Conservation (phyloP, 768 basidiomycete genomes). For the Saitozyma podzolica region DNA sequence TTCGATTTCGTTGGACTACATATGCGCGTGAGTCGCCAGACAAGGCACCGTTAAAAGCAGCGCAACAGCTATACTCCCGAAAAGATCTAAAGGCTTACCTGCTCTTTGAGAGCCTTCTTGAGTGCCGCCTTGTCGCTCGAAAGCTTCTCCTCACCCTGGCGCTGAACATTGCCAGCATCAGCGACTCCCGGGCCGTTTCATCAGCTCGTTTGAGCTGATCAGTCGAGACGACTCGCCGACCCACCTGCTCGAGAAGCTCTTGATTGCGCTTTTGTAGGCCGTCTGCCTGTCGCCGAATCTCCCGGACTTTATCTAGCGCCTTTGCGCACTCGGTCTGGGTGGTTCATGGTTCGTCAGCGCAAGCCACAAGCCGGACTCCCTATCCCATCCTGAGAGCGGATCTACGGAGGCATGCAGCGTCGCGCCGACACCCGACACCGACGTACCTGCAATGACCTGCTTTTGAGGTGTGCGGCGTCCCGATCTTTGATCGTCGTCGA, state of each 20-base stretch:
- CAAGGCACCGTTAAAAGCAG: not conserved
- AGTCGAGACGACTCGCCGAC: not conserved
- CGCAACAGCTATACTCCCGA: not conserved
- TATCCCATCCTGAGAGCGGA: too few relatives aligned
- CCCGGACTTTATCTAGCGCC: conserved; percentile 15
- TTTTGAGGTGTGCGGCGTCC: too few relatives aligned
- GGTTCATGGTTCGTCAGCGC: too few relatives aligned
- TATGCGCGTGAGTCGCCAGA: too few relatives aligned
- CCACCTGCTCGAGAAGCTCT: conserved; percentile 14
- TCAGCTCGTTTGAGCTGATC: not conserved
- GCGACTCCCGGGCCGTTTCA: not conserved
- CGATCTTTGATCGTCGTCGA: too few relatives aligned
- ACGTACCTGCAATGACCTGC: too few relatives aligned
- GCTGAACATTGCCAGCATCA: not conserved
- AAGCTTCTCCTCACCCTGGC: not conserved
- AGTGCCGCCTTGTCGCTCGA: not conserved
- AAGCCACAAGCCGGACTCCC: too few relatives aligned
- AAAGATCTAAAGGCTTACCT: not conserved
- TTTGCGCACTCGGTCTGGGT: conserved; percentile 1
- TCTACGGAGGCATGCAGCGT: too few relatives aligned
- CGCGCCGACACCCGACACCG: too few relatives aligned
- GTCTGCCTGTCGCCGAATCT: conserved; percentile 14
- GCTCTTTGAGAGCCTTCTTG: not conserved
- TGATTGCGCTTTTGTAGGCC: not conserved
- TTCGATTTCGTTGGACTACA: not conserved